Base-by-base conservation (phyloP, 345 rosid genomes). In the Trapa bicornis region DNA sequence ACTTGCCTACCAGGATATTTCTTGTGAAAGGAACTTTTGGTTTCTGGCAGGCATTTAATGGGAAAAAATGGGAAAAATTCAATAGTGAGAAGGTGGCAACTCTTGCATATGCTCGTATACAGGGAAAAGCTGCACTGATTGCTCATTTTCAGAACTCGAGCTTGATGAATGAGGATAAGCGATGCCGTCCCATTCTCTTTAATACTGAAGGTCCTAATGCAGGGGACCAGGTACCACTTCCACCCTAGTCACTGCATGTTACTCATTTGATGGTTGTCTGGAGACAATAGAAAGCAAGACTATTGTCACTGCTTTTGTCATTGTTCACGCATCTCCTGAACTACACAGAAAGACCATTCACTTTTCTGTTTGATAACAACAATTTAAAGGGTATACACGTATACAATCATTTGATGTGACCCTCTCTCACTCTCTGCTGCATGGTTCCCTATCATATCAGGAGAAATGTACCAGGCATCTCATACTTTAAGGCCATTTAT, bases 21-120 rank as follows among this genome's bases (percentile, higher is more conserved):
- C 36, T 69, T 54, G n/a, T 47, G 45, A 58, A 29, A 32, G 54
- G 16, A 35, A 14, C 5, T 37, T 22, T 41, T 17, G 14, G 56
- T 74, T 61, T 73, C 43, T 62, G 74, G 65, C 79, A 86, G 95
- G 78, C 87, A 41, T 86, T 88, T 70, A 82, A 84, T 69, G 95
- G 95, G 53, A 85, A 86, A 80, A 88, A 88, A 53, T 88, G 95
- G 95, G 91, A 86, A 77, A 88, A 88, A 71, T 86, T 88, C 83
- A 88, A 88, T 65, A 88, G 91, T 14, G 86, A 86, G 69, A 88
- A 88, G 79, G 89, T 86, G 50, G 95, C 95, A 67, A 80, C 82
- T 38, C 82, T 86, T 70, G 89, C 95, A 56, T 88, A 86, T 75
- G 95, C 80, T 66, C 89, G 95, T 53, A 86, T 88, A 68, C 91